These are phyloP conservation scores for Pistacia atlantica DNA, from an alignment of 345 rosid species.

Conservation along the genomic window DNA sequence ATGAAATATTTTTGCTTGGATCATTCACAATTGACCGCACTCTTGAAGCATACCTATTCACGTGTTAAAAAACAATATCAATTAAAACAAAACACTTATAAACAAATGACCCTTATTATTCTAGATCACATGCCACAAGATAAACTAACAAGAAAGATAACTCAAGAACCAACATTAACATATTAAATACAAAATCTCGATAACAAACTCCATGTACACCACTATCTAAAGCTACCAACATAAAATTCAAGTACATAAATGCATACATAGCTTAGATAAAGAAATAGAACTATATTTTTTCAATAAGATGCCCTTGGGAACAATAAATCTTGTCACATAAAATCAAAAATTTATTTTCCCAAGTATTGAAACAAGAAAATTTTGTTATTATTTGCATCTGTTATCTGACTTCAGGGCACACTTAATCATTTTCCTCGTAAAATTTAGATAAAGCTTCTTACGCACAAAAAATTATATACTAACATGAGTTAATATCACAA, in stretches of 20 bases:
- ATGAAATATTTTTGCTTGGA: slow-evolving; percentile 79
- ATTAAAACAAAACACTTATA: neutral
- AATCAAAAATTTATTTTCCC: no score
- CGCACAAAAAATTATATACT: neutral
- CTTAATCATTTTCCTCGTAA: neutral
- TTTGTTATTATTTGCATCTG: no score
- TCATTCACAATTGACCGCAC: slow-evolving; percentile 90
- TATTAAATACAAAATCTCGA: neutral
- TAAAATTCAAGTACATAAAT: neutral
- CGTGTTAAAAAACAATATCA: slow-evolving; percentile 3
- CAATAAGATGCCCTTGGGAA: no score
- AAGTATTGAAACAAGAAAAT: no score
- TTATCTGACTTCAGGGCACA: no score
- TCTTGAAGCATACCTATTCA: slow-evolving; percentile 82
- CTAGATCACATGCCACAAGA: neutral
- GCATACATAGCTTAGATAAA: neutral
- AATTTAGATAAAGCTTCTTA: neutral
- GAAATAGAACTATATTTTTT: neutral
- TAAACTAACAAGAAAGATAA: neutral
- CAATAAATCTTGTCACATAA: no score
- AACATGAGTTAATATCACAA: neutral
- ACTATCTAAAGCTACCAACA: neutral
- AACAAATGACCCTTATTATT: neutral
- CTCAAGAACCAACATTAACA: neutral
- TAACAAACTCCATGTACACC: neutral